Percentiles rank a stretch among this genome's conserved stretches.
Conservation (phyloP, 2,329 filamentous ascomycete genomes). For the Hirsutella minnesotensis region DNA sequence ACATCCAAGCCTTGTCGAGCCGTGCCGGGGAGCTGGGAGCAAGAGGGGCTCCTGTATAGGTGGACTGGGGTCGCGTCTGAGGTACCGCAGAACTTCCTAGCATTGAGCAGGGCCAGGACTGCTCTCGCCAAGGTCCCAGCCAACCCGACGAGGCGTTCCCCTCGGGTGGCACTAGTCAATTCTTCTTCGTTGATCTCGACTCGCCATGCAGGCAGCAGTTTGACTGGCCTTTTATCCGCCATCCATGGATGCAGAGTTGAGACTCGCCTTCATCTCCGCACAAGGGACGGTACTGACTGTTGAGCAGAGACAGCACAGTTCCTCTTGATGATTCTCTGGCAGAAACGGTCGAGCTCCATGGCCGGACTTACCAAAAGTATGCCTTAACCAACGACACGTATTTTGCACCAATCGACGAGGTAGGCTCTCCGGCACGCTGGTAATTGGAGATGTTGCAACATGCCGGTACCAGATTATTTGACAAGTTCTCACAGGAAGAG, state of each 20-base stretch:
- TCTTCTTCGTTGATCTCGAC: background rate
- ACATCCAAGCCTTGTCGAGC: background rate
- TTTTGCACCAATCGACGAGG: constrained; percentile 61
- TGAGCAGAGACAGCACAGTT: constrained; percentile 33
- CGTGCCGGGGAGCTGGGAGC: constrained; percentile 7
- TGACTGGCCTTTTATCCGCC: background rate
- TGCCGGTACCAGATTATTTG: background rate
- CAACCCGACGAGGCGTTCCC: background rate
- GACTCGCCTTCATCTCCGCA: constrained; percentile 2
- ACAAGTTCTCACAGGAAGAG: constrained; percentile 43
- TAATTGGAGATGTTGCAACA: background rate
- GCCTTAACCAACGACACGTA: constrained; percentile 53
- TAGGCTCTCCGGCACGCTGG: constrained; percentile 23
- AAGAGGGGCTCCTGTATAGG: constrained; percentile 16
- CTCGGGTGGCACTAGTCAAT: background rate
- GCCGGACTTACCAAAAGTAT: constrained; percentile 56
- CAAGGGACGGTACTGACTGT: constrained; percentile 11
- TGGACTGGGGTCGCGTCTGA: constrained; percentile 18
- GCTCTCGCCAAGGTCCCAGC: background rate
- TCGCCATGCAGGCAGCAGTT: background rate
- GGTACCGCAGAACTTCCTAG: constrained; percentile 18
- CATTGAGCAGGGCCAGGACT: constrained; percentile 3
- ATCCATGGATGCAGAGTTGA: constrained; percentile 21
- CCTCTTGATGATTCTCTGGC: constrained; percentile 46
- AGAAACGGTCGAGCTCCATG: constrained; percentile 47